Percentiles rank a stretch among this genome's conserved stretches.
Evolutionary conservation across 495 filamentous ascomycete species (phyloP).

Genomic region (Penicillium turbatum): DNA sequence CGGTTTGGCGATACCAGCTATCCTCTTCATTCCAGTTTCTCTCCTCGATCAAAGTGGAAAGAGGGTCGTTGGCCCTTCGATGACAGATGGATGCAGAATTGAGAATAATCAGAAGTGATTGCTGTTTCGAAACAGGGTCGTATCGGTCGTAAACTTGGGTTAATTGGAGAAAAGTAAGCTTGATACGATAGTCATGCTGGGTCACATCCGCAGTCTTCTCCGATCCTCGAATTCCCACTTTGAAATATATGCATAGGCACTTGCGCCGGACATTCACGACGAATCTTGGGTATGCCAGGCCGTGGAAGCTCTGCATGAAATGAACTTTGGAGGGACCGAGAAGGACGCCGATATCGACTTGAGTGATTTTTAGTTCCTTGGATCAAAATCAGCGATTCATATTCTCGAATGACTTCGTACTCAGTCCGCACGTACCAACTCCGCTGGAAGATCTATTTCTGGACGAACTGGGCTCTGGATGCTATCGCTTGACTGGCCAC

Average conservation of each 20-base stretch:
- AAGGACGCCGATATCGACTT: conserved; percentile 33
- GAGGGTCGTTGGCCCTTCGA: conserved; percentile 45
- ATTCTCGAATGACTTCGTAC: background rate
- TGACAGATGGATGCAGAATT: conserved; percentile 63
- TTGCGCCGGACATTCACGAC: conserved; percentile 27
- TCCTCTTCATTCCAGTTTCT: conserved; percentile 61
- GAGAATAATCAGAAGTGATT: conserved; percentile 55
- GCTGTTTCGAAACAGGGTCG: conserved; percentile 26
- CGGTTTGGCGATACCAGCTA: conserved; percentile 71
- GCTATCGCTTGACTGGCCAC: background rate
- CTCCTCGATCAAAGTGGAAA: conserved; percentile 34
- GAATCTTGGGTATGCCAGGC: conserved; percentile 8
- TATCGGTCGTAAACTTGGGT: conserved; percentile 48
- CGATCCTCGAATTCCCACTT: conserved; percentile 3
- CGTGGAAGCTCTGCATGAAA: conserved; percentile 27
- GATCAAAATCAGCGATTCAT: background rate
- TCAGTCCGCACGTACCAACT: conserved; percentile 27
- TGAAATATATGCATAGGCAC: conserved; percentile 30
- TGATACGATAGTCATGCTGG: conserved; percentile 45
- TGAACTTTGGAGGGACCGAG: conserved; percentile 26
- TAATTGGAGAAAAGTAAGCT: conserved; percentile 62
- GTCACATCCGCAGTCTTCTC: background rate
- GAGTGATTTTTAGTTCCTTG: conserved; percentile 28
- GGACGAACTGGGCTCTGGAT: conserved; percentile 30
- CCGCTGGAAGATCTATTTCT: conserved; percentile 24